Percentiles rank a stretch among this genome's conserved stretches.
phyloP scores from a whole-genome alignment of 2,329 filamentous ascomycete genomes.

The Neopestalotiopsis rosae region DNA sequence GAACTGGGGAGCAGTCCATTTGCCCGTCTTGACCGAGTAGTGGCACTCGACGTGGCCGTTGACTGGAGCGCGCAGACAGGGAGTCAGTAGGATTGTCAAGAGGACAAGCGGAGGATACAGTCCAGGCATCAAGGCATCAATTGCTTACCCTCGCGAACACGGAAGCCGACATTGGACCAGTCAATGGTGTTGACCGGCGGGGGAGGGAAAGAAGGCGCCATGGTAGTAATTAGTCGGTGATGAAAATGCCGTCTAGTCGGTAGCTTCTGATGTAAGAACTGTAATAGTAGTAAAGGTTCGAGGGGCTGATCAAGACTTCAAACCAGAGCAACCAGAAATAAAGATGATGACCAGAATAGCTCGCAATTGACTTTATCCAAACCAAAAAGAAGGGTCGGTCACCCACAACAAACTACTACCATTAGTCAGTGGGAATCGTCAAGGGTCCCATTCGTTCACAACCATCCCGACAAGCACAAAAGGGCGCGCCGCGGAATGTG shows the following conservation, averaged over 20 bases:
- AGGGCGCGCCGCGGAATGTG: not conserved
- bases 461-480: not conserved
- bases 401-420: not conserved
- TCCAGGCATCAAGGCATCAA: not conserved
- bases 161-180: constrained; percentile 93
- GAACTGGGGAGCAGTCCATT: constrained; percentile 82
- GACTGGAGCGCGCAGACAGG: constrained; percentile 56
- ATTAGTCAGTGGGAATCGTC: not conserved
- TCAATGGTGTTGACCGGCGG: constrained; percentile 83
- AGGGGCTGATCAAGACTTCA: not conserved
- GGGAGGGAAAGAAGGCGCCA: constrained; percentile 74
- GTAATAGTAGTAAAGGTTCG: not conserved
- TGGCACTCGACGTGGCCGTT: constrained; percentile 93
- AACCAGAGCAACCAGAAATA: too few relatives aligned
- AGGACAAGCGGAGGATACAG: not conserved
- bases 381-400: not conserved
- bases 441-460: not conserved
- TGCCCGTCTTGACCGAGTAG: constrained; percentile 74
- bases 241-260: not conserved
- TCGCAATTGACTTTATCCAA: not conserved
- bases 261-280: not conserved
- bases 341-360: not conserved
- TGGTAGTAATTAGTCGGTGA: constrained; percentile 27
- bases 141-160: constrained; percentile 79
- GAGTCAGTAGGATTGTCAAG: not conserved